A percentile compares a stretch with the other conserved stretches of the same genome.
These are phyloP conservation scores for Pyrenophora tritici-repentis DNA, from an alignment of 2,329 filamentous ascomycete species.

Conservation along the genomic window DNA sequence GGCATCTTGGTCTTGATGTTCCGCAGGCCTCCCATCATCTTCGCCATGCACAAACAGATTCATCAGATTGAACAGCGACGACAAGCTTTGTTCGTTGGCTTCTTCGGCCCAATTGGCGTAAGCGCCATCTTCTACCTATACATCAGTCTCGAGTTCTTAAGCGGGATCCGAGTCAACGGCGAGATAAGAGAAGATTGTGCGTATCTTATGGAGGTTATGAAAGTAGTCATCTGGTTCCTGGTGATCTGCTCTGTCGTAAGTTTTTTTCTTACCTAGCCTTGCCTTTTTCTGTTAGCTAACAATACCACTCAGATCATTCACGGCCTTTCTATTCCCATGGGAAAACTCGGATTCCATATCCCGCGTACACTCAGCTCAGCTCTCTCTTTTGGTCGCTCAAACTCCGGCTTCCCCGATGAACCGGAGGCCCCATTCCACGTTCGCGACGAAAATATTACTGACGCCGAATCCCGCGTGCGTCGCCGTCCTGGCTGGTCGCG, in stretches of 20 bases:
- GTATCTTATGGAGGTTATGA: conserved; percentile 67
- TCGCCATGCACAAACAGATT: conserved; percentile 74
- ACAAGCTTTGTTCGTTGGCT: conserved; percentile 85
- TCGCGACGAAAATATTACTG: conserved; percentile 21
- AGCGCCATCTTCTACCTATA: conserved; percentile 91
- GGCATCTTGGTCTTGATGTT: conserved; percentile 78
- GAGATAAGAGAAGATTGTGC: conserved; percentile 67
- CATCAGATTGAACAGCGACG: conserved; percentile 75
- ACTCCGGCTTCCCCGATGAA: conserved; percentile 16
- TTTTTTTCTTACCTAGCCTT: conserved; percentile 14
- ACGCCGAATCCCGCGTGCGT: conserved; percentile 30
- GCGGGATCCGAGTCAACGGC: conserved; percentile 61
- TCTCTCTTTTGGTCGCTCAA: conserved; percentile 27
- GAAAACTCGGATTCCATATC: conserved; percentile 66
- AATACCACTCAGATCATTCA: conserved; percentile 67
- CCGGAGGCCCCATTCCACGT: conserved; percentile 42
- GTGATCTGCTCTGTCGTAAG: conserved; percentile 80
- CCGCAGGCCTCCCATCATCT: conserved; percentile 76
- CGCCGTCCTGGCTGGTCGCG: conserved; percentile 31
- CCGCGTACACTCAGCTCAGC: conserved; percentile 66
- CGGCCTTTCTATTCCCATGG: conserved; percentile 78
- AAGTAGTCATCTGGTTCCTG: conserved; percentile 83
- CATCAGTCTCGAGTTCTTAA: conserved; percentile 75
- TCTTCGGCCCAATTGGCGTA: conserved; percentile 91
- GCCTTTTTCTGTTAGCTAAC: conserved; percentile 3